Evolutionary conservation across 805 yeast genomes (phyloP).

Genomic region (Metschnikowia cerradonensis): DNA sequence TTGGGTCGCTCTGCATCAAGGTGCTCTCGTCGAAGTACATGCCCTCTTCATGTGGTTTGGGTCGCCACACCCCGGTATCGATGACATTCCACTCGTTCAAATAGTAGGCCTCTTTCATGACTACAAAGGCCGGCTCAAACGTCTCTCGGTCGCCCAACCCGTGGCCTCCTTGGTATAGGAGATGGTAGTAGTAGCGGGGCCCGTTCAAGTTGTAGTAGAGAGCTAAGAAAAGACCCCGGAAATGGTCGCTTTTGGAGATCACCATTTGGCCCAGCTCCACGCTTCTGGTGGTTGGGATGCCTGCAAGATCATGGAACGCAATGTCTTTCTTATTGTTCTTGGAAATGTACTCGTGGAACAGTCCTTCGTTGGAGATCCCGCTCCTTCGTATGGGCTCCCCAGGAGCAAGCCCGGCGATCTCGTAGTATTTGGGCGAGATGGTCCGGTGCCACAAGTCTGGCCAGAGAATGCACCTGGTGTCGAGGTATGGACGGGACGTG

Average conservation of each 20-base stretch:
- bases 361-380: slow-evolving; percentile 26
- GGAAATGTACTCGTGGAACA: slow-evolving; percentile 20
- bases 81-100: slow-evolving; percentile 12
- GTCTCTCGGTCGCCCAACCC: slow-evolving; percentile 38
- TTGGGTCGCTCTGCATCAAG: slow-evolving; percentile 31
- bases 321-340: slow-evolving; percentile 14
- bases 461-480: slow-evolving; percentile 19
- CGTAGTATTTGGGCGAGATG: slow-evolving; percentile 21
- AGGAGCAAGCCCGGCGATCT: slow-evolving; percentile 14
- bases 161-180: slow-evolving; percentile 34
- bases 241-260: slow-evolving; percentile 31
- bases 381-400: slow-evolving; percentile 23
- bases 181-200: slow-evolving; percentile 23
- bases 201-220: slow-evolving; percentile 35
- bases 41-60: slow-evolving; percentile 6
- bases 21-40: slow-evolving; percentile 25
- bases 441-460: slow-evolving; percentile 24
- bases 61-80: slow-evolving; percentile 16
- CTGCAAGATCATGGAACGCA: slow-evolving; percentile 31
- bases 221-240: slow-evolving; percentile 27
- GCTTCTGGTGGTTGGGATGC: slow-evolving; percentile 26
- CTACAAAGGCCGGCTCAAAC: slow-evolving; percentile 35
- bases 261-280: slow-evolving; percentile 37
- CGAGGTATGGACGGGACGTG: slow-evolving; percentile 15
- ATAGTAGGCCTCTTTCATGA: slow-evolving; percentile 33